Percentiles rank a stretch among this genome's conserved stretches.
Conservation (phyloP, 306 rosid species). For the Crataegus laevigata region DNA sequence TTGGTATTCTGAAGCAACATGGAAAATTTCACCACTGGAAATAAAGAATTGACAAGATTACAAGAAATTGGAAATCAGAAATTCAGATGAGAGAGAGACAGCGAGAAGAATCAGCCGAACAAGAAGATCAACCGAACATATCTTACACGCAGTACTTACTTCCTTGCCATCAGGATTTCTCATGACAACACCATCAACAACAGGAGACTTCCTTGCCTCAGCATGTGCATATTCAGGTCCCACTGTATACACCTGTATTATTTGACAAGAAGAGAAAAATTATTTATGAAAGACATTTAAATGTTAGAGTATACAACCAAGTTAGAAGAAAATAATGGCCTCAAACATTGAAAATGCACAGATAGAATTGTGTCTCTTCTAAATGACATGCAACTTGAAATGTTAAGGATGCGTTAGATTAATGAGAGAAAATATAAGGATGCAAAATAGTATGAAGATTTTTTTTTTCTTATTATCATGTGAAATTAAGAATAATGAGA, state of each 20-base stretch:
- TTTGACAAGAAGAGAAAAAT: conserved; percentile 22
- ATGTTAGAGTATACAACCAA: not conserved
- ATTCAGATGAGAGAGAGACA: not conserved
- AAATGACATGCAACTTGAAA: not conserved
- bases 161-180: conserved; percentile 98
- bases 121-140: not conserved
- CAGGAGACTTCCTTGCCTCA: conserved; percentile 99
- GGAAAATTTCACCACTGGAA: not conserved
- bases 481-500: not conserved
- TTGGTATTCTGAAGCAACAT: not conserved
- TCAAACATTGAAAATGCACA: not conserved
- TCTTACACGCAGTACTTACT: conserved; percentile 43
- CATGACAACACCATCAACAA: conserved; percentile 99
- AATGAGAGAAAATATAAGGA: not conserved
- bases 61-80: not conserved
- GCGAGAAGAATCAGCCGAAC: conserved; percentile 3
- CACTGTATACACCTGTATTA: conserved; percentile 84
- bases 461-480: not conserved
- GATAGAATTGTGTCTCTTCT: not conserved
- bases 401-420: not conserved
- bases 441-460: not conserved
- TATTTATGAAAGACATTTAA: not conserved
- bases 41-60: not conserved
- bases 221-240: conserved; percentile 99
- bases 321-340: not conserved